Percentiles rank a stretch among this genome's conserved stretches.
Evolutionary conservation across 805 yeast species (phyloP).

Genomic region (Lipomyces sp.): DNA sequence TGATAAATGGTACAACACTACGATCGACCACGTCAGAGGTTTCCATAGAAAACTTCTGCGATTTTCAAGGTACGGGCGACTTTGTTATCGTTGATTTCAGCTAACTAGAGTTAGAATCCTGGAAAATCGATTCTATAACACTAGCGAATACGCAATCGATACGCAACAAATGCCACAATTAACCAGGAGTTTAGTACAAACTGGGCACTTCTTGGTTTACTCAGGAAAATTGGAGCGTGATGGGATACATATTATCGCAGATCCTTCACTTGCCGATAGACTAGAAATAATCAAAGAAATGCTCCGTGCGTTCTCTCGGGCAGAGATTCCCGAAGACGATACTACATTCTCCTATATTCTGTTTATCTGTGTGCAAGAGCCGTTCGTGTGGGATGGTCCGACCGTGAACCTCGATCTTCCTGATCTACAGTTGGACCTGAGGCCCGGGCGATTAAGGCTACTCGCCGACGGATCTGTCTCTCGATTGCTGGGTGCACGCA

Average conservation of each 20-base stretch:
- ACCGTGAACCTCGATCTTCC: conserved; percentile 57
- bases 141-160: conserved; percentile 53
- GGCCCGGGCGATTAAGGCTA: conserved; percentile 68
- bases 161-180: conserved; percentile 50
- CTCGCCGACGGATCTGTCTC: conserved; percentile 71
- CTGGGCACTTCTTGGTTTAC: conserved; percentile 76
- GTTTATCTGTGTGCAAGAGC: conserved; percentile 71
- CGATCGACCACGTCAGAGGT: conserved; percentile 50
- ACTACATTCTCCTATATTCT: conserved; percentile 28
- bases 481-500: conserved; percentile 60
- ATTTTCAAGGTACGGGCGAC: conserved; percentile 55
- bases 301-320: conserved; percentile 21
- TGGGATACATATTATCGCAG: conserved; percentile 82
- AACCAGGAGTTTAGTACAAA: conserved; percentile 60
- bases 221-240: conserved; percentile 72
- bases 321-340: conserved; percentile 22
- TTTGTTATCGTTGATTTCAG: neutral
- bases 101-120: conserved; percentile 43
- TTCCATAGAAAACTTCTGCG: conserved; percentile 81
- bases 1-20: conserved; percentile 55
- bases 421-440: conserved; percentile 54
- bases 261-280: conserved; percentile 50
- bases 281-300: conserved; percentile 30
- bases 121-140: conserved; percentile 72
- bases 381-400: conserved; percentile 89